These are phyloP conservation scores for Thermochaetoides dissita DNA, from an alignment of 2,329 filamentous ascomycete genomes.

Conservation along the genomic window DNA sequence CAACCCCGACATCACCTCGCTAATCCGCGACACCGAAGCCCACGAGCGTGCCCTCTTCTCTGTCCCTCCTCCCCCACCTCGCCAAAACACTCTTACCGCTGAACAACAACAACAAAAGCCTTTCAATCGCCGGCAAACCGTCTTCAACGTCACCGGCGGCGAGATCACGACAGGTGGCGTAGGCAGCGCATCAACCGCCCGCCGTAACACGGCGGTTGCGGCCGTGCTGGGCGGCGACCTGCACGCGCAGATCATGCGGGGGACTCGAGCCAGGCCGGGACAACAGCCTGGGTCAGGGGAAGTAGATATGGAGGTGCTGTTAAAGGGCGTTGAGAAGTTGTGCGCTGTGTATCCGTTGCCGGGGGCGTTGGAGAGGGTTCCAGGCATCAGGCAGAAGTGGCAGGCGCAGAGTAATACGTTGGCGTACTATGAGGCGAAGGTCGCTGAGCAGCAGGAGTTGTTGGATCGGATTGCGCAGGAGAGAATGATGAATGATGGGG, in stretches of 20 bases:
- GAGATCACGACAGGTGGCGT: conserved; percentile 46
- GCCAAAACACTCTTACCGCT: conserved; percentile 17
- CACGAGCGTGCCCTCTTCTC: conserved; percentile 95
- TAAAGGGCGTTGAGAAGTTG: conserved; percentile 79
- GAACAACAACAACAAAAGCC: conserved; percentile 31
- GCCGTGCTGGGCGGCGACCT: conserved; percentile 79
- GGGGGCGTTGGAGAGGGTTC: conserved; percentile 65
- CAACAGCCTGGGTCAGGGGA: conserved; percentile 42
- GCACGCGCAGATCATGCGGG: conserved; percentile 59
- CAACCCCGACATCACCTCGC: conserved; percentile 77
- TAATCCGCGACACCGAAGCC: conserved; percentile 88
- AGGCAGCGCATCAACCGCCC: conserved; percentile 30
- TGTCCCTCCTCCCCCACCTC: conserved; percentile 54
- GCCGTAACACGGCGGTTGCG: conserved; percentile 70
- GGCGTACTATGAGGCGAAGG: conserved; percentile 65
- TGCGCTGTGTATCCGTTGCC: conserved; percentile 75
- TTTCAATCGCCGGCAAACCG: conserved; percentile 41
- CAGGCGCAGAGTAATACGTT: conserved; percentile 59
- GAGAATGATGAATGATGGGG: conserved; percentile 36
- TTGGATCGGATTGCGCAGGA: conserved; percentile 54
- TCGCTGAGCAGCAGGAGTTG: conserved; percentile 61
- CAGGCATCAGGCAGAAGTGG: conserved; percentile 56
- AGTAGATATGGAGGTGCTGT: conserved; percentile 71
- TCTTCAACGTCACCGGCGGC: conserved; percentile 51
- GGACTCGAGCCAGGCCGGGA: conserved; percentile 35